A percentile compares a stretch with the other conserved stretches of the same genome.
Evolutionary conservation across 495 filamentous ascomycete species (phyloP).

Genomic region (Hypoxylon fragiforme): DNA sequence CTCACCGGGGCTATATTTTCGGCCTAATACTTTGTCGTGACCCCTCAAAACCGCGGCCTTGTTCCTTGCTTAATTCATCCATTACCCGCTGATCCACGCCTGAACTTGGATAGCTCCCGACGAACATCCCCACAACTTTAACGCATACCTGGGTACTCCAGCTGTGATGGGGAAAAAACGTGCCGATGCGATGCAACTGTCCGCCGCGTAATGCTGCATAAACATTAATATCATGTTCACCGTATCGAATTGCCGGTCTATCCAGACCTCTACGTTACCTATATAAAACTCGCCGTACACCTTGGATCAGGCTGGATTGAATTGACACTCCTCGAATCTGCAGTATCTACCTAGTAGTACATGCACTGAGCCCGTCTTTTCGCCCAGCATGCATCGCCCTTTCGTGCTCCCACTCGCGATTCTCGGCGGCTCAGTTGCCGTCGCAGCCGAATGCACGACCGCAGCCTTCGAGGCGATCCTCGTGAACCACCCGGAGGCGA

Average conservation of each 20-base stretch:
- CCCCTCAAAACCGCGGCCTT: slow-evolving; percentile 1
- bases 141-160: background rate
- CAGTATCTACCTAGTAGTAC: no score
- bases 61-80: background rate
- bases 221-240: background rate
- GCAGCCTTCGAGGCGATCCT: slow-evolving; percentile 32
- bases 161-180: background rate
- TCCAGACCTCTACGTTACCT: background rate
- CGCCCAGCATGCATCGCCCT: slow-evolving; percentile 10
- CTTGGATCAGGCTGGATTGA: background rate
- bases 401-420: slow-evolving; percentile 5
- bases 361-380: background rate
- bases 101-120: slow-evolving; percentile 2
- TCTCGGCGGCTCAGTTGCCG: slow-evolving; percentile 12
- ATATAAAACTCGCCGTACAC: background rate
- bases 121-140: slow-evolving; percentile 2
- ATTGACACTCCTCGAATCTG: background rate
- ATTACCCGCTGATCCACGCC: slow-evolving; percentile 20
- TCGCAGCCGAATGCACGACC: slow-evolving; percentile 18
- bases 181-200: slow-evolving; percentile 22
- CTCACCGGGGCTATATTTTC: no score
- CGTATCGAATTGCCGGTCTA: background rate
- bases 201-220: background rate
- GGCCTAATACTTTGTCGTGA: no score
- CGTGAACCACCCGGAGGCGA: slow-evolving; percentile 15